Conservation (phyloP, 148 eudicot genomes). For the Rhododendron ovatum region DNA sequence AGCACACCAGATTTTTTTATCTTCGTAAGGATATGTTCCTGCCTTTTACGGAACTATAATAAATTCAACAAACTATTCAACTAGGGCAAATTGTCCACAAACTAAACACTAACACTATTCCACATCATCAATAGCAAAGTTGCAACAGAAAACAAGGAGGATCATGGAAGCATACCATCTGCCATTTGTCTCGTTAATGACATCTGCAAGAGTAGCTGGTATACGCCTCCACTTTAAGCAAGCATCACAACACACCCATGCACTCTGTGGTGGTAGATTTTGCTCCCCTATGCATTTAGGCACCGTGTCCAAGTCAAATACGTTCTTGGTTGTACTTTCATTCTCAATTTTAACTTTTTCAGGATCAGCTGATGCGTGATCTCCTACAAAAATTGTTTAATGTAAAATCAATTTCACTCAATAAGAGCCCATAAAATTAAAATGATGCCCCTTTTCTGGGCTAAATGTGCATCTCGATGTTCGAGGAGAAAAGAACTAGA, state of each 20-base stretch:
- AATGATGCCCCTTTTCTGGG: background rate
- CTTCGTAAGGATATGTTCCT: background rate
- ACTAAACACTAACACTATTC: background rate
- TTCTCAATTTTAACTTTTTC: constrained; percentile 20
- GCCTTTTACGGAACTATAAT: background rate
- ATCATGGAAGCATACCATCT: constrained; percentile 54
- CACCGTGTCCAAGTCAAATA: constrained; percentile 17
- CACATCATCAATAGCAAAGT: background rate
- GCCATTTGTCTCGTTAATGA: constrained; percentile 63
- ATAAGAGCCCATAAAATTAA: background rate
- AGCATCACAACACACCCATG: constrained; percentile 96
- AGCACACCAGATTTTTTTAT: background rate
- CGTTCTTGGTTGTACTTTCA: constrained; percentile 21
- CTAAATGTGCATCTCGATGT: background rate
- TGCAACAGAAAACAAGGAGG: background rate
- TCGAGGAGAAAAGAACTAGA: background rate
- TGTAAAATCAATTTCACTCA: background rate
- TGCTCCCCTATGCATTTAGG: constrained; percentile 29
- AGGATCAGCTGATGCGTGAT: constrained; percentile 23
- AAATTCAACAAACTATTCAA: background rate
- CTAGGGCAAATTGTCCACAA: constrained; percentile 6
- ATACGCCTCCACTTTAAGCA: constrained; percentile 97
- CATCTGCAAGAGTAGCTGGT: constrained; percentile 77
- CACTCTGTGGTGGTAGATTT: constrained; percentile 40
- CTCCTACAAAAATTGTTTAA: constrained; percentile 29